phyloP scores from a whole-genome alignment of 495 filamentous ascomycete genomes.

The Venustampulla echinocandica region DNA sequence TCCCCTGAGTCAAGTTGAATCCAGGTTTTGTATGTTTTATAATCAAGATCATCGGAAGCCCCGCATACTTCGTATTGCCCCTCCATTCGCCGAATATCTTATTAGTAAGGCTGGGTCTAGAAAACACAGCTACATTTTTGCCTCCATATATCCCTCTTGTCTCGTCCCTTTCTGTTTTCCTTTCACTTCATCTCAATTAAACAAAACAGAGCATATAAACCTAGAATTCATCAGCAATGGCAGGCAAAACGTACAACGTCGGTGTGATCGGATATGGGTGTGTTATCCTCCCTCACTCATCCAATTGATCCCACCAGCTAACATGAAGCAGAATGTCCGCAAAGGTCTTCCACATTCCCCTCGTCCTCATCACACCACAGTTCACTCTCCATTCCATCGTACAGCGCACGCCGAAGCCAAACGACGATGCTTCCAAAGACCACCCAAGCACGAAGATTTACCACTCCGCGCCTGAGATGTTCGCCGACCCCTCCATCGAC shows the following conservation, averaged over 20 bases:
- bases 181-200: no score
- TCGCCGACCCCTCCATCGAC: conserved; percentile 57
- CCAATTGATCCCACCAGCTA: conserved; percentile 12
- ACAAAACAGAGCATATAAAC: no score
- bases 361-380: conserved; percentile 55
- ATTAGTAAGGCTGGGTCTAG: no score
- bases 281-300: conserved; percentile 11
- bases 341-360: conserved; percentile 85
- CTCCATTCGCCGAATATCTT: no score
- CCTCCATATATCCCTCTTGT: no score
- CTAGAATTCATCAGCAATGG: conserved; percentile 20
- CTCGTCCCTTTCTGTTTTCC: no score
- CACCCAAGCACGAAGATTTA: conserved; percentile 57
- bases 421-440: conserved; percentile 58
- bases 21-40: no score
- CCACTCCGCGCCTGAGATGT: conserved; percentile 50
- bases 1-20: no score
- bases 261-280: conserved; percentile 49
- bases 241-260: conserved; percentile 37
- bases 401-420: conserved; percentile 60
- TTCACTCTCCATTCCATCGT: conserved; percentile 70
- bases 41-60: no score
- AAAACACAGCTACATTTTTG: no score
- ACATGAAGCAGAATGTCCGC: conserved; percentile 57
- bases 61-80: no score